Evolutionary conservation across 2,329 filamentous ascomycete species (phyloP), one percentile per base, ranked within the genome.

Genomic region (Diaporthe sp.): DNA sequence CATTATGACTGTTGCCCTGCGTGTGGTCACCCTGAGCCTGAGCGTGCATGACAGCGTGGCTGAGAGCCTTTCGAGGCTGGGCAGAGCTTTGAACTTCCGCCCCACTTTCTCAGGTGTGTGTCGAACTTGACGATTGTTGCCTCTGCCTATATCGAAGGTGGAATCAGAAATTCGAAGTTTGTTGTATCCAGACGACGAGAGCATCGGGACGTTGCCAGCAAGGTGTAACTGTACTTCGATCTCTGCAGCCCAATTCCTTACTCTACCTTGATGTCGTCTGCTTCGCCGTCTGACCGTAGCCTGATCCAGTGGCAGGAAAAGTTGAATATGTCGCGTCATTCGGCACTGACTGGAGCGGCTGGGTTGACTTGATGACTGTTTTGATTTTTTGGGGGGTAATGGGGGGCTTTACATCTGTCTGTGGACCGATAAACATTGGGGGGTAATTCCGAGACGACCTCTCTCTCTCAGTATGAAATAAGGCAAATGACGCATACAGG

Each of bases 401-500:
- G 28, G 62, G 62, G 73, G 74, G 76, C 74, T 75, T 76, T 74
- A 77, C 74, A 76, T 68, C 73, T 77, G 76, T 77, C 58, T 75
- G 58, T 76, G 65, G 65, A 74, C 74, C 67, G 74, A 76, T 77
- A 75, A 76, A 77, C 76, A 77, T 55, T 76, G 59, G 72, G 73
- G 74, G 76, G 75, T 58, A 70, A 74, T 76, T 67, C 74, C 76
- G 74, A 72, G 65, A 74, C 74, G 59, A 72, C 68, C 71, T 72
- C 65, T 39, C 65, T 68, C 76, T 76, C 74, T 76, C 74, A 70
- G 72, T 71, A 77, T 74, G 59, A 72, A 72, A 77, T 73, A 73
- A 72, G 75, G 73, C 75, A 76, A 76, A 76, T 74, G 75, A 75
- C 72, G 74, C 76, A 76, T 73, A 77, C 76, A 76, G 71, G 71